phyloP scores from a whole-genome alignment of 192 early-diverging fungal species.

The Coemansia sp. region DNA sequence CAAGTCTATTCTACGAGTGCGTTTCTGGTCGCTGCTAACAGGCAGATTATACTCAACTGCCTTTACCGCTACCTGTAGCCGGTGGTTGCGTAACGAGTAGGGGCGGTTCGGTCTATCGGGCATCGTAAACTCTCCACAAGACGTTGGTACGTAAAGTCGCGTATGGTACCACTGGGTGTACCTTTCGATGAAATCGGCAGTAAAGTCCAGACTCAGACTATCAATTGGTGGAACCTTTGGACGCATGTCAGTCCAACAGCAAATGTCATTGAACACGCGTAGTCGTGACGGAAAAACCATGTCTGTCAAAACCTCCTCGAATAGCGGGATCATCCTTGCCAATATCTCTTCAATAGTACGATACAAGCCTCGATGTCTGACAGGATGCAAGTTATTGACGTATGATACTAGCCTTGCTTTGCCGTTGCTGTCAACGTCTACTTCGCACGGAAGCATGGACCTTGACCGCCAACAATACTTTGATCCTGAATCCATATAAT shows the following conservation, averaged over 20 bases:
- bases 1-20: neutral
- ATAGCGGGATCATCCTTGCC: neutral
- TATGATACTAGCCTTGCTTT: neutral
- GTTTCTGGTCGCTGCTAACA: neutral
- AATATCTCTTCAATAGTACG: neutral
- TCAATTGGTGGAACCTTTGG: neutral
- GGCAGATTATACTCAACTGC: slow-evolving; percentile 1
- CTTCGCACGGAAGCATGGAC: neutral
- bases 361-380: neutral
- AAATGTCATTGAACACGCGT: neutral
- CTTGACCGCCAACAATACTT: neutral
- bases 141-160: neutral
- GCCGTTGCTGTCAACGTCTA: neutral
- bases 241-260: neutral
- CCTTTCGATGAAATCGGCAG: neutral
- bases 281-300: neutral
- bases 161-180: neutral
- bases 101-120: neutral
- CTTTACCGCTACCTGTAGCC: neutral
- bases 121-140: neutral
- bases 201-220: neutral
- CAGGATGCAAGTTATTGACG: neutral
- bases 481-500: neutral
- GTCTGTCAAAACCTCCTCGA: neutral
- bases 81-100: neutral